A percentile compares a stretch with the other conserved stretches of the same genome.
These are phyloP conservation scores for Apiotrichum brassicae DNA, from an alignment of 1,284 basidiomycete genomes.

Conservation along the genomic window DNA sequence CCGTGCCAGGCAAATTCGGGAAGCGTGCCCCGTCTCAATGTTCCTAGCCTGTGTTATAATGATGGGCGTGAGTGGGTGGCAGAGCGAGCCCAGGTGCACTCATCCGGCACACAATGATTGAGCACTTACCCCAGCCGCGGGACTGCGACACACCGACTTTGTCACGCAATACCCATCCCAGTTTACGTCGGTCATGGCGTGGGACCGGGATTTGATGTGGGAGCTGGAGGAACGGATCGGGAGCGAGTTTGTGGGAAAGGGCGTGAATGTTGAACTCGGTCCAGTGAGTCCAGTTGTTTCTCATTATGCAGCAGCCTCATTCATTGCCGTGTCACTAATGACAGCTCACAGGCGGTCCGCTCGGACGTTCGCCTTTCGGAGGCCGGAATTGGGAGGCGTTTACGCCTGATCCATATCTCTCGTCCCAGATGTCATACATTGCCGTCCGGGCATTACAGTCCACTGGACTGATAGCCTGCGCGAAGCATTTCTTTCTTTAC, in stretches of 20 bases:
- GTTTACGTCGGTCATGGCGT: slow-evolving; percentile 50
- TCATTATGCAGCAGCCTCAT: no score
- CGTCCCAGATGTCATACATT: slow-evolving; percentile 41
- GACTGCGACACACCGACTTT: slow-evolving; percentile 43
- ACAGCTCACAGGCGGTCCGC: slow-evolving; percentile 46
- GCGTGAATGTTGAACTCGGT: slow-evolving; percentile 41
- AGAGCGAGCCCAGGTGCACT: no score
- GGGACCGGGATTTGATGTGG: slow-evolving; percentile 47
- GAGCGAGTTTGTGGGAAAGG: slow-evolving; percentile 48
- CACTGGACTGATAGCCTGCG: slow-evolving; percentile 43
- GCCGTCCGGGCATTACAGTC: slow-evolving; percentile 43
- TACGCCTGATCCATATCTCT: slow-evolving; percentile 46
- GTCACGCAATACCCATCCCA: slow-evolving; percentile 49
- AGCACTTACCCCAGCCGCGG: slow-evolving; percentile 53
- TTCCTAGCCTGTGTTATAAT: slow-evolving; percentile 59
- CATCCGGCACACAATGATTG: slow-evolving; percentile 1
- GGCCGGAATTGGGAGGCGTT: slow-evolving; percentile 49
- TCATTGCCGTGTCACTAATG: neutral
- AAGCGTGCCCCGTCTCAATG: slow-evolving; percentile 44
- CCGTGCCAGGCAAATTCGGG: slow-evolving; percentile 61
- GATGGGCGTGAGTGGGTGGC: slow-evolving; percentile 50
- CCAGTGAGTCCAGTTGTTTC: slow-evolving; percentile 23
- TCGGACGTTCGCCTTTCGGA: slow-evolving; percentile 45
- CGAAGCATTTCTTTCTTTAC: slow-evolving; percentile 47
- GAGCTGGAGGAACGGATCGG: slow-evolving; percentile 47